Percentiles rank a stretch among this genome's conserved stretches.
phyloP scores from a whole-genome alignment of 805 yeast genomes.

The Kodamaea jinghongensis region DNA sequence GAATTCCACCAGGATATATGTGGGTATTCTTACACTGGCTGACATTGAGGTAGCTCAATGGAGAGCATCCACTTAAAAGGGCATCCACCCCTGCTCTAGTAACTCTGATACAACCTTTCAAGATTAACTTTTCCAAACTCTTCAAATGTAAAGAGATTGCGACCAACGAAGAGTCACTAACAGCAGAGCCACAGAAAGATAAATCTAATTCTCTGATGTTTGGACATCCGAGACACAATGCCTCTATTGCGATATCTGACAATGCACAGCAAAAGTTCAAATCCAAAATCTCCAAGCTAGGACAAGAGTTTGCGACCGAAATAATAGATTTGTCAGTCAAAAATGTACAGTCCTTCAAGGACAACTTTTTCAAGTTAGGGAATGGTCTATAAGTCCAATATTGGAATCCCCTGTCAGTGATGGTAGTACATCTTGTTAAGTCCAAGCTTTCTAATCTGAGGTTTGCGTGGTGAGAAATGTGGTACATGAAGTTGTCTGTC shows the following conservation, averaged over 20 bases:
- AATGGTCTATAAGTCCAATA: conserved; percentile 61
- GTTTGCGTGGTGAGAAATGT: conserved; percentile 57
- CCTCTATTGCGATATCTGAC: conserved; percentile 66
- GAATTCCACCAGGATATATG: conserved; percentile 56
- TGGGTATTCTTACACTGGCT: conserved; percentile 74
- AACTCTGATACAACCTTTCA: conserved; percentile 73
- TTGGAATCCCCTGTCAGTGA: conserved; percentile 70
- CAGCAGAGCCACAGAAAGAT: conserved; percentile 78
- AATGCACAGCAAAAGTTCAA: conserved; percentile 74
- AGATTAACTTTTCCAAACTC: conserved; percentile 44
- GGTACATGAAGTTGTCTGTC: conserved; percentile 65
- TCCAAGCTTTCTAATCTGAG: conserved; percentile 55
- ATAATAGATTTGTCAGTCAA: conserved; percentile 63
- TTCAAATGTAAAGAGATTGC: conserved; percentile 56
- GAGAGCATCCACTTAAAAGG: conserved; percentile 53
- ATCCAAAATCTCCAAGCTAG: conserved; percentile 53
- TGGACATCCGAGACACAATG: conserved; percentile 65
- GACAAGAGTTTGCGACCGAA: conserved; percentile 60
- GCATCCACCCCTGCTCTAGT: conserved; percentile 77
- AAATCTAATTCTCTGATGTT: conserved; percentile 51
- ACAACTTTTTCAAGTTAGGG: conserved; percentile 49
- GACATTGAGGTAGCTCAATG: conserved; percentile 53
- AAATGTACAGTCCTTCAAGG: conserved; percentile 71
- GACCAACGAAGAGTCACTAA: conserved; percentile 65
- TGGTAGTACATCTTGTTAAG: conserved; percentile 72